Base-by-base conservation (phyloP, 1,284 basidiomycete genomes). In the Sanghuangporus weigelae region DNA sequence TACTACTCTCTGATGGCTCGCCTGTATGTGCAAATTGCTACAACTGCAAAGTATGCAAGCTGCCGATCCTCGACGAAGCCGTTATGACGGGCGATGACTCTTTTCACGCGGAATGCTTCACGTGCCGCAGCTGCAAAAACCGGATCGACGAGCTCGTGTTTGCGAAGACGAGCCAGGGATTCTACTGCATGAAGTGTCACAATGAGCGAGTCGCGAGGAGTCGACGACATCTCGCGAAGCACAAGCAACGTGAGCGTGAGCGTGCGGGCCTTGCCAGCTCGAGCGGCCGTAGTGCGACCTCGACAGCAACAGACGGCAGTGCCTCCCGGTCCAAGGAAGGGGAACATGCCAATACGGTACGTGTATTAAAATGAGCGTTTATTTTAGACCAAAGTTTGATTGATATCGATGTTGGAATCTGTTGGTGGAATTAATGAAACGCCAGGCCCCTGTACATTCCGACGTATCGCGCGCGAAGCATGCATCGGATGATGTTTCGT, bases 11-110 rank as follows among this genome's bases (percentile, higher is more conserved):
- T 36, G 96, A 99, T 74, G 96, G 96, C 21, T 95, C 92, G 42
- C 96, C 97, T 40, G 95, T 99, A 60, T 99, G 96, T 74, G 91
- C 94, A 26, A 91, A 95, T 70, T 99, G 96, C 81, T 99, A 99
- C 78, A 92, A 87, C 71, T 98, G 95, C 81, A 95, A 90, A 73
- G 89, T 96, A 63, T 98, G 95, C 78, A 87, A 88, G 58, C 84
- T 87, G 59, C 92, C 93, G 48, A 97, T 98, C 70, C 89, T 95
- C 60, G 95, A 98, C 77, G 95, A 98, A 74, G 96, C 96, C 16
- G 98, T 98, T 76, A 97, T 98, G 92, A 96, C 96, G 12, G 95
- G 96, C 63, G 95, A 99, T 76, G 96, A 98, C 74, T 95, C 95
- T 0, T 99, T 98, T 72, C 96, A 99, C 75, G 96, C 96, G 2